A percentile compares a stretch with the other conserved stretches of the same genome.
Conservation (phyloP, 164 flowering plant genomes). For the Vitis rupestris region DNA sequence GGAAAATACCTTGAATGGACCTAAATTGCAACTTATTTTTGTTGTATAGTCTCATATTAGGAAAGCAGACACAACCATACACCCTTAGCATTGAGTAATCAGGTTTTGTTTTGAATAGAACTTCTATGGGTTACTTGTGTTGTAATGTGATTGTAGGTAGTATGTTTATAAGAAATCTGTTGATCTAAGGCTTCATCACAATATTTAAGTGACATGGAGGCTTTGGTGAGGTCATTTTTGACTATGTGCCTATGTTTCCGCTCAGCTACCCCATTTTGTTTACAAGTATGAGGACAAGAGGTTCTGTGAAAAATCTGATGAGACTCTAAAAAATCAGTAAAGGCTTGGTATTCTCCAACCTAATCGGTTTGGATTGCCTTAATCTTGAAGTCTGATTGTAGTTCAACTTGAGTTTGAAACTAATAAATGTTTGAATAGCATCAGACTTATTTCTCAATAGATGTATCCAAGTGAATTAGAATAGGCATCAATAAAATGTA, state of each 20-base stretch:
- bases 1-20: background rate
- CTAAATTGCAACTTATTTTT: background rate
- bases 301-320: background rate
- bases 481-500: conserved; percentile 7
- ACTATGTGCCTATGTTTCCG: conserved; percentile 13
- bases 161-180: conserved; percentile 3
- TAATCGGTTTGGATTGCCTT: conserved; percentile 6
- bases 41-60: background rate
- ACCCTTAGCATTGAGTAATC: conserved; percentile 1
- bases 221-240: conserved; percentile 2
- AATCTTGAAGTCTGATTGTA: background rate
- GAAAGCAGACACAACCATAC: conserved; percentile 19
- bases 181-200: conserved; percentile 9
- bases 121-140: background rate
- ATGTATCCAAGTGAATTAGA: conserved; percentile 9
- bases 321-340: background rate
- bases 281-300: conserved; percentile 11
- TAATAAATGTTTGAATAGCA: background rate
- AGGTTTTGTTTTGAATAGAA: background rate
- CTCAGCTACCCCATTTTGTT: conserved; percentile 20
- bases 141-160: background rate
- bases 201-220: background rate
- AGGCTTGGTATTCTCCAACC: conserved; percentile 4
- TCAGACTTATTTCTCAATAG: conserved; percentile 10
- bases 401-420: background rate